Evolutionary conservation across 345 rosid species (phyloP).

Genomic region (Pelargonium nanum): DNA sequence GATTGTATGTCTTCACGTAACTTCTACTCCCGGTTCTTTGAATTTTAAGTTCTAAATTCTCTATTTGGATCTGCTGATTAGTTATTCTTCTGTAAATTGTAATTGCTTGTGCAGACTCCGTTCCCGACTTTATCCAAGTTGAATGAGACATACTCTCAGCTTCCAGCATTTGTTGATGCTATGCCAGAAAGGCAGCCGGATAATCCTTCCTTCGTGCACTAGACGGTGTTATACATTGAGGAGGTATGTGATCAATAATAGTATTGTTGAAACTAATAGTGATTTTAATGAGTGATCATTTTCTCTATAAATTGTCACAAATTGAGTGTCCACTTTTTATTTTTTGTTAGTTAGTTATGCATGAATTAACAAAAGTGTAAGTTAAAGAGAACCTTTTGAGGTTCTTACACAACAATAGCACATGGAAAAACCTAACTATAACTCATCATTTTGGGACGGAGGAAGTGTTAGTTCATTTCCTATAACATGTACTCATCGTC

Average conservation of each 20-base stretch:
- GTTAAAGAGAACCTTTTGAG: too few relatives aligned
- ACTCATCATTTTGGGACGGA: too few relatives aligned
- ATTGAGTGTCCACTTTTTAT: too few relatives aligned
- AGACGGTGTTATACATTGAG: neutral
- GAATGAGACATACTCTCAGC: slow-evolving; percentile 37
- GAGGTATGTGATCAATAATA: neutral
- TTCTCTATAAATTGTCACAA: neutral
- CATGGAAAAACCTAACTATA: too few relatives aligned
- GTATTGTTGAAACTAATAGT: neutral
- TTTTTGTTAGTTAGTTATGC: too few relatives aligned
- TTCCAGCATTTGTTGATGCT: slow-evolving; percentile 26
- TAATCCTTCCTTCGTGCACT: slow-evolving; percentile 1
- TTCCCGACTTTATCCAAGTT: slow-evolving; percentile 42
- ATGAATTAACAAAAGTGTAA: too few relatives aligned
- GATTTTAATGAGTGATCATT: neutral
- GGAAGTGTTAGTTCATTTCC: too few relatives aligned
- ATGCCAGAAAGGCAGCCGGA: slow-evolving; percentile 29
- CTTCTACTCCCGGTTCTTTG: too few relatives aligned
- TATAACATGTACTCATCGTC: too few relatives aligned
- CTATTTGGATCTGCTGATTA: neutral
- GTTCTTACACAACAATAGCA: too few relatives aligned
- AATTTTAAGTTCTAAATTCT: neutral
- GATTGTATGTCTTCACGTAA: too few relatives aligned
- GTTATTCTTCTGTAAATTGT: neutral
- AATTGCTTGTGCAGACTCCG: slow-evolving; percentile 24